Conservation (phyloP, 192 early-diverging fungal species). For the Mortierella alpina region DNA sequence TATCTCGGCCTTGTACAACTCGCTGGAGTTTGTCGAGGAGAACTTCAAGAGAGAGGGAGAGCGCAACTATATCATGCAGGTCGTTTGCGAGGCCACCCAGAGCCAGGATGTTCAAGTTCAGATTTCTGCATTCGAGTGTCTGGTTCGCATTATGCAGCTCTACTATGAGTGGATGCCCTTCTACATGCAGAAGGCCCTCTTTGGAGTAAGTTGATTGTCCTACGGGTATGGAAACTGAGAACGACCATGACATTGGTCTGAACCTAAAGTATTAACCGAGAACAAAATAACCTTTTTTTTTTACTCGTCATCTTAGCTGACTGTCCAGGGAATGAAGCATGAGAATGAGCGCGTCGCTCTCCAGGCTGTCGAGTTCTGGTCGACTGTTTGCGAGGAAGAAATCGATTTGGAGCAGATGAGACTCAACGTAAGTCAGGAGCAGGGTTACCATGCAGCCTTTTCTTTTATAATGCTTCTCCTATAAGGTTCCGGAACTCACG, state of each 20-base stretch:
- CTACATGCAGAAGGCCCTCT: slow-evolving; percentile 98
- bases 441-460: neutral
- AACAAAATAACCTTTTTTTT: slow-evolving; percentile 5
- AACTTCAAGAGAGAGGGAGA: slow-evolving; percentile 96
- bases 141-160: slow-evolving; percentile 95
- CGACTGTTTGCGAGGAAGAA: slow-evolving; percentile 97
- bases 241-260: neutral
- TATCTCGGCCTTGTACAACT: slow-evolving; percentile 91
- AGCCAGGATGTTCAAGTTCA: slow-evolving; percentile 79
- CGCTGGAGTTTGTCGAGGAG: slow-evolving; percentile 92
- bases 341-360: slow-evolving; percentile 89
- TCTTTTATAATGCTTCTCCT: neutral
- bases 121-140: slow-evolving; percentile 92
- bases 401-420: slow-evolving; percentile 76
- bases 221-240: neutral
- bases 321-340: slow-evolving; percentile 91
- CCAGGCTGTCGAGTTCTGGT: slow-evolving; percentile 99
- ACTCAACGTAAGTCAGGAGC: slow-evolving; percentile 60
- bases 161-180: slow-evolving; percentile 97
- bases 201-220: slow-evolving; percentile 69
- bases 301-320: slow-evolving; percentile 65
- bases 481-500: neutral
- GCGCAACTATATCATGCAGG: slow-evolving; percentile 98
- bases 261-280: neutral
- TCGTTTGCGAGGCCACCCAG: slow-evolving; percentile 96